phyloP scores from a whole-genome alignment of 495 filamentous ascomycete species.

The Neurospora terricola region DNA sequence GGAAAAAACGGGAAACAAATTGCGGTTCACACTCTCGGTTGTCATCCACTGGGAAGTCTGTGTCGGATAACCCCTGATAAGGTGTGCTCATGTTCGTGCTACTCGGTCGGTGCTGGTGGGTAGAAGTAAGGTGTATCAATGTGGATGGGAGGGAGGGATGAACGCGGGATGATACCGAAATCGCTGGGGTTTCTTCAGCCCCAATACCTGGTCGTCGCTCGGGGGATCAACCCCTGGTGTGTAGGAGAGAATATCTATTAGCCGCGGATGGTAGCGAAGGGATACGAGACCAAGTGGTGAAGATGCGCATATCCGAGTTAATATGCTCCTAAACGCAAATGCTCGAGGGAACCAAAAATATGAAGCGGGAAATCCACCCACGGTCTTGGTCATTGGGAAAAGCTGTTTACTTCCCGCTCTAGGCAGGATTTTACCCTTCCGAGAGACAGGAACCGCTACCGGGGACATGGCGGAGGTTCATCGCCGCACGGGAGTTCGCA shows the following conservation, averaged over 20 bases:
- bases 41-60: neutral
- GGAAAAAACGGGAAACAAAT: neutral
- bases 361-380: neutral
- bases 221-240: neutral
- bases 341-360: neutral
- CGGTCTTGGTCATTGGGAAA: neutral
- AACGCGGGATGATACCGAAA: neutral
- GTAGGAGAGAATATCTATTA: neutral
- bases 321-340: neutral
- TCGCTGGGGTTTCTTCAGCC: neutral
- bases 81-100: neutral
- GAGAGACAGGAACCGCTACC: neutral
- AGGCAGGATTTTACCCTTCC: neutral
- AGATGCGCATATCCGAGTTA: neutral
- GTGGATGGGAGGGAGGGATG: neutral
- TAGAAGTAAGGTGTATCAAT: neutral
- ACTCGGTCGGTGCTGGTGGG: neutral
- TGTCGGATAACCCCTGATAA: neutral
- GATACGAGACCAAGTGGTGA: neutral
- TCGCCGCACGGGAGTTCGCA: neutral
- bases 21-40: neutral
- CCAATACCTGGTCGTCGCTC: neutral
- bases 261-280: neutral
- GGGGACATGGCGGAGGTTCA: neutral
- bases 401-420: neutral